A percentile compares a stretch with the other conserved stretches of the same genome.
phyloP scores from a whole-genome alignment of 2,329 filamentous ascomycete species.

The Alternaria atra region DNA sequence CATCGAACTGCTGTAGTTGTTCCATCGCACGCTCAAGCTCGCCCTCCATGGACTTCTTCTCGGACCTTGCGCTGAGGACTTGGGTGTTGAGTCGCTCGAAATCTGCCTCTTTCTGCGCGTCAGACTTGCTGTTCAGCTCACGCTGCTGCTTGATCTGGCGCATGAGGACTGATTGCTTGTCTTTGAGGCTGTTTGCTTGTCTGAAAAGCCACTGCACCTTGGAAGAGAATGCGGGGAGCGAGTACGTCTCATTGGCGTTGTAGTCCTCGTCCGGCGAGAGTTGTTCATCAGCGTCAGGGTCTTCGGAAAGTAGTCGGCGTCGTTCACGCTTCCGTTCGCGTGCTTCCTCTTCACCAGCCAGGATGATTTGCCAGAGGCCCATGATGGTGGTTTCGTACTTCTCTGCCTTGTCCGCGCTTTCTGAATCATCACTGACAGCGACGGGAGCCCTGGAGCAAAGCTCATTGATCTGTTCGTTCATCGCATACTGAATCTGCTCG shows the following conservation, averaged over 20 bases:
- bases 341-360: slow-evolving; percentile 54
- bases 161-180: slow-evolving; percentile 88
- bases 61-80: slow-evolving; percentile 47
- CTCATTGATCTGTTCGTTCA: slow-evolving; percentile 42
- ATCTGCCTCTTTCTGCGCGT: slow-evolving; percentile 59
- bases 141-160: slow-evolving; percentile 95
- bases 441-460: slow-evolving; percentile 29
- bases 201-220: slow-evolving; percentile 82
- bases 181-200: slow-evolving; percentile 78
- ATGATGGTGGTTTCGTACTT: slow-evolving; percentile 62
- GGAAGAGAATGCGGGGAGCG: slow-evolving; percentile 76
- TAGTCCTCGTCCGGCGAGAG: slow-evolving; percentile 69
- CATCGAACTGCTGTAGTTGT: slow-evolving; percentile 43
- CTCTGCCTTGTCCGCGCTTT: slow-evolving; percentile 39
- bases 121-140: slow-evolving; percentile 88
- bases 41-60: slow-evolving; percentile 47
- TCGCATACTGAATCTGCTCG: slow-evolving; percentile 44
- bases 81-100: slow-evolving; percentile 54
- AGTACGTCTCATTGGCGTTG: slow-evolving; percentile 70
- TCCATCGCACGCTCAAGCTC: slow-evolving; percentile 49
- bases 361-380: slow-evolving; percentile 63
- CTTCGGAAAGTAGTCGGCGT: slow-evolving; percentile 56
- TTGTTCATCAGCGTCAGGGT: slow-evolving; percentile 67
- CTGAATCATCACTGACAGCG: slow-evolving; percentile 28
- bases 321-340: slow-evolving; percentile 50